Base-by-base conservation (phyloP, 1,284 basidiomycete genomes). In the Apiotrichum sp. region DNA sequence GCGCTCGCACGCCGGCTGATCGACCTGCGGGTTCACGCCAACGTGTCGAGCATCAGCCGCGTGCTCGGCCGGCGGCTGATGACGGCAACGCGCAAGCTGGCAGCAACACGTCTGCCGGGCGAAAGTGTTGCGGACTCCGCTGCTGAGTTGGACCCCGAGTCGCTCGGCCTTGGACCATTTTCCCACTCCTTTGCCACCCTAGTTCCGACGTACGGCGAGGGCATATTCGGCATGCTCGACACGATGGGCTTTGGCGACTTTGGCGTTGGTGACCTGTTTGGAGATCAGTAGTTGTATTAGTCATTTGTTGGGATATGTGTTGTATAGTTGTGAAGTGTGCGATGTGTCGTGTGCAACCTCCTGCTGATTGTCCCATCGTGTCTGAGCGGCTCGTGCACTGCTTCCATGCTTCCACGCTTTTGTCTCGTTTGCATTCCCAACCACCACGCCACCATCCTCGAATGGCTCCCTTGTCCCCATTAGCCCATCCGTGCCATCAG, bases 41-140 rank as follows among this genome's bases (percentile, higher is more conserved):
- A 64, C 43, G 39, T 59, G n/a, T 47, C 55, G 13, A 45, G 56
- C 10, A 61, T 64, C 36, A 56, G 57, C 6, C 46, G 46, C 6
- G 57, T 61, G 1, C 53, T 64, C 1, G 62, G 62, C 31, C 55
- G 57, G 14, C 51, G 57, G 13, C 41, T 64, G 13, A 35, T 64
- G 36, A 49, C 52, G n/a, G 56, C 62, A 1, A 53, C 55, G 29
- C 55, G 59, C 4, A 55, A 55, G 34, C 51, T 61, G 1, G 55
- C 53, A 4, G 33, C 49, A 1, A 34, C 34, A 7, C 11, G 46
- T 4, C 46, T 47, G 14, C 16, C 11, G 5, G 29, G 10, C 6
- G 11, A 22, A 7, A 8, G 7, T 8, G 36, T 9, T 13, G 8
- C 8, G 8, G 32, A 35, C n/a, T 8, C 46, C 11, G n/a, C n/a